phyloP scores from a whole-genome alignment of 2,329 filamentous ascomycete genomes.

The Tolypocladium ovalisporum region DNA sequence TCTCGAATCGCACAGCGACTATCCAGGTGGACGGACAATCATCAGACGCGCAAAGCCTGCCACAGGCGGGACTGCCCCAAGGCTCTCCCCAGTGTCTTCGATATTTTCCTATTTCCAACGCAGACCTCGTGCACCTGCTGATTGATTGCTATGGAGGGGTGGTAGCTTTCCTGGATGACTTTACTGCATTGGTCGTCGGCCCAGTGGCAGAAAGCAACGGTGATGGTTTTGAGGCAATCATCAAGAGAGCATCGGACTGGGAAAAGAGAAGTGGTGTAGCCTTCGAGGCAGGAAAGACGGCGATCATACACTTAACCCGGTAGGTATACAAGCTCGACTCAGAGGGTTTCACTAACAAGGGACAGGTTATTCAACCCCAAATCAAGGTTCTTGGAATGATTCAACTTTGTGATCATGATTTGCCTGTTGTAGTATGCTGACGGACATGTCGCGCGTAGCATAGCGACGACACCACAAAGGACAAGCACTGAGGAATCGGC shows the following conservation, averaged over 20 bases:
- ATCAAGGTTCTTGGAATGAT: slow-evolving; percentile 8
- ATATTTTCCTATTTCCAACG: slow-evolving; percentile 20
- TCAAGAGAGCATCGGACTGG: slow-evolving; percentile 10
- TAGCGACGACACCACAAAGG: no score
- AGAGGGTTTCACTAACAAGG: slow-evolving; percentile 2
- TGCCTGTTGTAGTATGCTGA: no score
- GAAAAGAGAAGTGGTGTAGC: slow-evolving; percentile 14
- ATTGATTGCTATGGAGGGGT: background rate
- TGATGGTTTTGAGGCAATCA: slow-evolving; percentile 12
- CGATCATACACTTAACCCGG: slow-evolving; percentile 12
- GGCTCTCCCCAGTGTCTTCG: slow-evolving; percentile 23
- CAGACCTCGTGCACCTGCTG: slow-evolving; percentile 1
- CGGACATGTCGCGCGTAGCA: no score
- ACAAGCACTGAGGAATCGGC: no score
- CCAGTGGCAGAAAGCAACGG: slow-evolving; percentile 10
- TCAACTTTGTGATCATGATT: no score
- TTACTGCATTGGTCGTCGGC: slow-evolving; percentile 11
- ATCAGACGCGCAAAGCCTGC: background rate
- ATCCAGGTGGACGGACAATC: background rate
- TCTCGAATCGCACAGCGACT: background rate
- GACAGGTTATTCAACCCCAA: slow-evolving; percentile 3
- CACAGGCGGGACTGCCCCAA: slow-evolving; percentile 15
- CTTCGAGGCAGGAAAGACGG: slow-evolving; percentile 15
- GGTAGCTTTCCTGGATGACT: slow-evolving; percentile 13
- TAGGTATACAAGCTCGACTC: background rate